Base-by-base conservation (phyloP, 2,329 filamentous ascomycete genomes). In the Diaporthe velutina region DNA sequence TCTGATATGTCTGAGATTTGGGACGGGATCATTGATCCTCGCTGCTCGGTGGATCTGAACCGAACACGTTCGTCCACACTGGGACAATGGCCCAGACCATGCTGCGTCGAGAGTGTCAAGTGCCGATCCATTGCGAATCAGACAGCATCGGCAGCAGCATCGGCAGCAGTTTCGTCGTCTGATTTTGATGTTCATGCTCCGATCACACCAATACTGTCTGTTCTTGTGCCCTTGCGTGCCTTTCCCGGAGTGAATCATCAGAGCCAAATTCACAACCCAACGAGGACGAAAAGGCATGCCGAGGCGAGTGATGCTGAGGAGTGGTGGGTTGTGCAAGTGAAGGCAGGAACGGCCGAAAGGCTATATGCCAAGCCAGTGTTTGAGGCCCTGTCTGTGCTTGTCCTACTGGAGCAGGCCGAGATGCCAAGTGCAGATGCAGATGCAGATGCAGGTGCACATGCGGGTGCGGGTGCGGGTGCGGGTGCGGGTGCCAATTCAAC, bases 41-140 rank as follows among this genome's bases (percentile, higher is more conserved):
- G 30, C 45, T 67, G 64, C 45, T 67, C 45, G 30, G 64, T 67
- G 64, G 45, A 67, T 67, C 64, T 67, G 30, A 13, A 67, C 64
- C 64, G 64, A 67, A 68, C 64, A 22, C n/a, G n/a, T 54, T 40
- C 64, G n/a, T 68, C 48, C 61, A 48, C 40, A 68, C 48, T 50
- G 48, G 17, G 30, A 30, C n/a, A 28, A 40, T 28, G 42, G 45
- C n/a, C 45, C 30, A 38, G 19, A 28, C 55, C 22, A 35, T 38
- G 30, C 25, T 64, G 58, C 54, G 7, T 30, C 30, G n/a, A 25
- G 35, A 38, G 15, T 13, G 8, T 45, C n/a, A 19, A 45, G 38
- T 45, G 58, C 30, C 25, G 58, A 64, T 45, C 58, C 38, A 19
- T 19, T 45, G 58, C 30, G 13, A 67, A 52, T 52, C 30, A 67